These are phyloP conservation scores for Diaporthe batatas DNA, from an alignment of 2,329 filamentous ascomycete species.

Conservation along the genomic window DNA sequence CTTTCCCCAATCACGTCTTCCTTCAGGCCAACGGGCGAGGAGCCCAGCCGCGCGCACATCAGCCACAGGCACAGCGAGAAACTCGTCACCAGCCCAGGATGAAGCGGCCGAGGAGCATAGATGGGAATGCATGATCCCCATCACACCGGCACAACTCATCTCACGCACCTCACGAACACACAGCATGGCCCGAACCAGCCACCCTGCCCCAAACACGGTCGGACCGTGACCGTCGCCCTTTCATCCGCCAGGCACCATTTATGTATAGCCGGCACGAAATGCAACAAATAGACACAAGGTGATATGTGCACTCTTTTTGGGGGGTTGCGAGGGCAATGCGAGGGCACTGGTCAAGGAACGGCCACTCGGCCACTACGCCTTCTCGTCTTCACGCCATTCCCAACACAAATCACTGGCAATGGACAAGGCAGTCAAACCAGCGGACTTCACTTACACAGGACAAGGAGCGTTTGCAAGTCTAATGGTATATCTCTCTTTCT, in stretches of 20 bases:
- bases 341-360: background rate
- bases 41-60: background rate
- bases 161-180: background rate
- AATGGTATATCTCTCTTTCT: slow-evolving; percentile 18
- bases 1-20: no score
- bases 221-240: no score
- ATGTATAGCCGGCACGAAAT: background rate
- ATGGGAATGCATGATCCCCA: background rate
- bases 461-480: slow-evolving; percentile 4
- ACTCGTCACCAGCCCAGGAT: background rate
- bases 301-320: background rate
- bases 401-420: background rate
- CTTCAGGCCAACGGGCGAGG: background rate
- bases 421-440: background rate
- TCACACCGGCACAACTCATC: background rate
- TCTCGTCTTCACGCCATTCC: background rate
- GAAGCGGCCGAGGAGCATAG: background rate
- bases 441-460: background rate
- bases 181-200: background rate
- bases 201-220: background rate
- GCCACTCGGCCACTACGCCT: background rate
- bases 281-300: background rate
- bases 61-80: background rate
- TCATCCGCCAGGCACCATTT: background rate
- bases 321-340: no score